A percentile compares a stretch with the other conserved stretches of the same genome.
phyloP scores from a whole-genome alignment of 805 yeast genomes.

The Candida xyloterini region DNA sequence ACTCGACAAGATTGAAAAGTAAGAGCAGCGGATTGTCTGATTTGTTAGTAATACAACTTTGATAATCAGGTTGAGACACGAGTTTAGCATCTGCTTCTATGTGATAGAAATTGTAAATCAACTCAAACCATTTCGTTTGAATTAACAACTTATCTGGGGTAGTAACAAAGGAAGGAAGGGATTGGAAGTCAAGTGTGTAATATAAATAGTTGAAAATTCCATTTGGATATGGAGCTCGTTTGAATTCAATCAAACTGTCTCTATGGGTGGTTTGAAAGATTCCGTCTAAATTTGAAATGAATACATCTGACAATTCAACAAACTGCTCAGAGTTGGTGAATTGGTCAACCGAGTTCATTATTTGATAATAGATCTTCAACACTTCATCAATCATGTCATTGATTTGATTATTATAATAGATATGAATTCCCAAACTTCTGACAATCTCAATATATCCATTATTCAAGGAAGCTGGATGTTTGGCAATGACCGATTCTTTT shows the following conservation, averaged over 20 bases:
- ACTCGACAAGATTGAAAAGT: slow-evolving; percentile 37
- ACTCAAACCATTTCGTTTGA: slow-evolving; percentile 39
- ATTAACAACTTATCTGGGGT: slow-evolving; percentile 31
- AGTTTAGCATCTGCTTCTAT: slow-evolving; percentile 13
- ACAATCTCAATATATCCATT: slow-evolving; percentile 54
- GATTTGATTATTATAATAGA: slow-evolving; percentile 83
- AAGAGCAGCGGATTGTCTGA: slow-evolving; percentile 41
- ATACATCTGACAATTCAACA: slow-evolving; percentile 18
- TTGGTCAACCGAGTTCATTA: slow-evolving; percentile 14
- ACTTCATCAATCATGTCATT: slow-evolving; percentile 77
- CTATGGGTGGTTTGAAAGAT: slow-evolving; percentile 25
- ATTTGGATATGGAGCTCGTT: slow-evolving; percentile 41
- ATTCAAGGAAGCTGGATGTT: slow-evolving; percentile 33
- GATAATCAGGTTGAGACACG: slow-evolving; percentile 38
- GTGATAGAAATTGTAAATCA: slow-evolving; percentile 35
- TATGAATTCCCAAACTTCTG: slow-evolving; percentile 69
- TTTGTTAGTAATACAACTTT: slow-evolving; percentile 39
- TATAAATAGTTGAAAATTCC: slow-evolving; percentile 44
- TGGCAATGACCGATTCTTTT: slow-evolving; percentile 25
- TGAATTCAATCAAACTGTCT: slow-evolving; percentile 32
- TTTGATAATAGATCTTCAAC: slow-evolving; percentile 41
- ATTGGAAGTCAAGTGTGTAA: slow-evolving; percentile 21
- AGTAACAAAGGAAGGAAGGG: slow-evolving; percentile 19
- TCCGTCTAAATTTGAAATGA: slow-evolving; percentile 26
- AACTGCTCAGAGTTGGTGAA: slow-evolving; percentile 14